Evolutionary conservation across 2,329 filamentous ascomycete species (phyloP).

Genomic region (Rutstroemia sp.): DNA sequence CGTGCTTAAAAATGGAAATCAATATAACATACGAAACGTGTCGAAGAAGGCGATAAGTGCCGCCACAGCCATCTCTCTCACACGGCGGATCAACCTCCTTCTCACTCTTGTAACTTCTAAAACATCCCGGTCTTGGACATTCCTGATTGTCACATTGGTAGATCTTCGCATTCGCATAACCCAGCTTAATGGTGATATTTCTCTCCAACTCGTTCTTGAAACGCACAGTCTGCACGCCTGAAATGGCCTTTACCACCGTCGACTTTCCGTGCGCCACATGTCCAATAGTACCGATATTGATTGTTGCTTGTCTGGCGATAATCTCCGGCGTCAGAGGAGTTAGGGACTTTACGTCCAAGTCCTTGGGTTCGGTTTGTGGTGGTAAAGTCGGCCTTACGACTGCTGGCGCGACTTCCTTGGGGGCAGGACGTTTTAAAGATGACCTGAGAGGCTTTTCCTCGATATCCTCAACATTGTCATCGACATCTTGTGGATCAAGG

Average conservation of each 20-base stretch:
- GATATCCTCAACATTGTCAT: slow-evolving; percentile 49
- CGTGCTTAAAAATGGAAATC: neutral
- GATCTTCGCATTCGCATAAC: slow-evolving; percentile 98
- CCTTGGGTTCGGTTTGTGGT: slow-evolving; percentile 86
- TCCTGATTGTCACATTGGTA: slow-evolving; percentile 94
- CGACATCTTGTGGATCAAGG: slow-evolving; percentile 42
- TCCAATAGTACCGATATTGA: slow-evolving; percentile 97
- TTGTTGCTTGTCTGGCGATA: slow-evolving; percentile 94
- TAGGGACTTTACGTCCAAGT: slow-evolving; percentile 73
- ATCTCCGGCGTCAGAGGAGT: slow-evolving; percentile 91
- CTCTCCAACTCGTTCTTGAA: slow-evolving; percentile 99
- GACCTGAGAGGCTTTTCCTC: slow-evolving; percentile 69
- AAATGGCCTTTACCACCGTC: slow-evolving; percentile 98
- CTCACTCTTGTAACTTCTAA: slow-evolving; percentile 95
- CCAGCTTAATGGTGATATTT: slow-evolving; percentile 99
- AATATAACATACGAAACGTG: slow-evolving; percentile 73
- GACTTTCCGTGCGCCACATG: slow-evolving; percentile 99
- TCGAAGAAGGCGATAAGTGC: slow-evolving; percentile 80
- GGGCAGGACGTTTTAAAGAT: slow-evolving; percentile 71
- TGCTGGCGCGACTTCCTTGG: slow-evolving; percentile 45
- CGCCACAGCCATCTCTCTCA: slow-evolving; percentile 83
- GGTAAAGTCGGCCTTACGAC: slow-evolving; percentile 62
- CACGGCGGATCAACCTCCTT: slow-evolving; percentile 97
- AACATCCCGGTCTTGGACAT: slow-evolving; percentile 92
- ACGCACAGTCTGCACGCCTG: slow-evolving; percentile 94